Base-by-base conservation (phyloP, 345 rosid genomes). In the Bruguiera sexangula region DNA sequence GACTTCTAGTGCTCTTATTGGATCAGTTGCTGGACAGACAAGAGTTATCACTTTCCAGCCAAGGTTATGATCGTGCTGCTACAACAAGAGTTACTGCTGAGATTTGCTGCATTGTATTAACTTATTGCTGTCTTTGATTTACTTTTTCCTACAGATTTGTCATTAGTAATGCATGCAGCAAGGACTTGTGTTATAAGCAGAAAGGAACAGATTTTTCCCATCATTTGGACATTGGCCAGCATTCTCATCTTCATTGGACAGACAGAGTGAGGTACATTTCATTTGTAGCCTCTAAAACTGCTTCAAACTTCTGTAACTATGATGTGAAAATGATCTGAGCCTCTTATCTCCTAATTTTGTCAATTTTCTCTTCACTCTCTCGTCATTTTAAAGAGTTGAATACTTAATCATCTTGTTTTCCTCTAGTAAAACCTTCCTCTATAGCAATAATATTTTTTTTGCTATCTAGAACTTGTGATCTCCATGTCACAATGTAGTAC, bases 1-100 rank as follows among this genome's bases (percentile, higher is more conserved):
- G 43, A 81, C 96, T 50, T 82, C 88, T 67, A 82, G 81, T 79
- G 79, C 82, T 58, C 75, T 91, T 81, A 80, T 82, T 80, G 96
- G 89, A 58, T 83, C 84, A 59, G 73, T 88, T 72, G 79, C 88
- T 59, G 97, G 97, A 70, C 83, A 88, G 82, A 91, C 95, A 11
- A 86, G 78, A 69, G 93, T 92, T 67, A 82, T 91, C 73, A 86
- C 94, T 73, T 91, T 91, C 78, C 98, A 93, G 82, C 97, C 98
- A 56, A 83, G 92, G 94, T 86, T 74, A 72, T 53, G 63, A 56
- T 59, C 56, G 65, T 56, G 30, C 21, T 21, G 19, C 65, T 62
- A 6, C 60, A 32, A 75, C 27, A 46, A 34, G 50, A 48, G 27
- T 60, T 64, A 26, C 34, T 13, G 15, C 50, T 15, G 22, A 11